Base-by-base conservation (phyloP, 768 basidiomycete genomes). In the Tylopilus cervinicoccineus region DNA sequence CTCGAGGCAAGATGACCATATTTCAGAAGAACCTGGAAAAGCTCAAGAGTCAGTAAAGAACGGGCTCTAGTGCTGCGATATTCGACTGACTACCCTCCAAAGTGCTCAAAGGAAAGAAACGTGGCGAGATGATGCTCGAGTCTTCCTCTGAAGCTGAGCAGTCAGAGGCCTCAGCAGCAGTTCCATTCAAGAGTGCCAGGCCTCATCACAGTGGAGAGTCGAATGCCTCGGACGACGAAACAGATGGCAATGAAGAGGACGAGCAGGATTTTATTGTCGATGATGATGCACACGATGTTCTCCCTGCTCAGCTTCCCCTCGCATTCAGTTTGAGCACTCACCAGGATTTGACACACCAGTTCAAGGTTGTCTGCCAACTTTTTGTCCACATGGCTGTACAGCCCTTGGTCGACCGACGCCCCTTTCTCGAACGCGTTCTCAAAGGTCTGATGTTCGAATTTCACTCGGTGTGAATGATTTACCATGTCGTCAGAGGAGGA, bases 351-450 rank as follows among this genome's bases (percentile, higher is more conserved):
- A 70, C 78, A 13, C 78, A 86, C 53, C 87, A 92, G 52, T 91
- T 92, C 77, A 93, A 92, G 69, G 83, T 86, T 32, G 75, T 93
- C 37, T 92, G 89, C 55, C 92, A 95, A 60, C 77, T 93, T 24
- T 88, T 93, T 54, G 87, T 93, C 12, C 83, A 93, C 55, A 70
- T 94, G 34, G 86, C 86, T 31, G 81, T 89, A 26, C 78, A 72
- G 27, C 73, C 78, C 6, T 63, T 72, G 16, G 65, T 63, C 4
- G 72, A 81, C 38, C 73, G 88, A 17, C 71, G 69, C 39, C 56
- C 66, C 6, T 84, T 81, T 57, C 79, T 87, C 77, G 62, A 77
- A 51, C 73, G 72, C 43, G 66, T 81, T 48, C 47, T 67, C 22
- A 71, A 75, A 66, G 73, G 86, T 83, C 48, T 34, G 52, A 23